Percentiles rank a stretch among this genome's conserved stretches.
These are phyloP conservation scores for Pyrrhoderma noxium DNA, from an alignment of 1,284 basidiomycete species.

Conservation along the genomic window DNA sequence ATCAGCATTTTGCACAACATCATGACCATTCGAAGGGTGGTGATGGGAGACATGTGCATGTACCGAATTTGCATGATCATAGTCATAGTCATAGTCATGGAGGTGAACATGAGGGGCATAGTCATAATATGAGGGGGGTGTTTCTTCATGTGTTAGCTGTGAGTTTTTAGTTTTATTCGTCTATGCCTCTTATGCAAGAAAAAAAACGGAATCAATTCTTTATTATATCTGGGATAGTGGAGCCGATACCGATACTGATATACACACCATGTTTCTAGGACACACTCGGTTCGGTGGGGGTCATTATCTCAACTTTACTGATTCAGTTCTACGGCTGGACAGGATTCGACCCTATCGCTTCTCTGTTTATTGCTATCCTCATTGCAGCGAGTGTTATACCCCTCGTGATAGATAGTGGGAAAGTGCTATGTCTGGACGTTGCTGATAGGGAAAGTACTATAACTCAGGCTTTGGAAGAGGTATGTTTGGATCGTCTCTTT, in stretches of 20 bases:
- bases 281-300: slow-evolving; percentile 91
- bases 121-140: slow-evolving; percentile 99
- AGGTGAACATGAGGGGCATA: slow-evolving; percentile 72
- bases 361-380: slow-evolving; percentile 90
- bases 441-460: slow-evolving; percentile 64
- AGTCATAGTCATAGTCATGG: slow-evolving; percentile 41
- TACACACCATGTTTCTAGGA: too few relatives aligned
- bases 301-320: slow-evolving; percentile 93
- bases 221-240: not conserved
- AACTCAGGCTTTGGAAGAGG: slow-evolving; percentile 69
- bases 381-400: slow-evolving; percentile 95
- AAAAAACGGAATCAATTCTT: too few relatives aligned
- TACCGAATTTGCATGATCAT: slow-evolving; percentile 50
- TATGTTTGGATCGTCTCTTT: too few relatives aligned
- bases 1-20: slow-evolving; percentile 50
- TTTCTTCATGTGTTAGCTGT: slow-evolving; percentile 91
- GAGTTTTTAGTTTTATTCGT: slow-evolving; percentile 27
- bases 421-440: slow-evolving; percentile 83
- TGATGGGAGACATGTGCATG: slow-evolving; percentile 36
- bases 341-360: slow-evolving; percentile 97
- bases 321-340: slow-evolving; percentile 99
- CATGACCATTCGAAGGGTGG: slow-evolving; percentile 33
- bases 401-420: slow-evolving; percentile 89
- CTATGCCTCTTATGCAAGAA: too few relatives aligned
- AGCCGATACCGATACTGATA: too few relatives aligned